phyloP scores from a whole-genome alignment of 2,329 filamentous ascomycete genomes.

The Chrysoporthe cubensis region DNA sequence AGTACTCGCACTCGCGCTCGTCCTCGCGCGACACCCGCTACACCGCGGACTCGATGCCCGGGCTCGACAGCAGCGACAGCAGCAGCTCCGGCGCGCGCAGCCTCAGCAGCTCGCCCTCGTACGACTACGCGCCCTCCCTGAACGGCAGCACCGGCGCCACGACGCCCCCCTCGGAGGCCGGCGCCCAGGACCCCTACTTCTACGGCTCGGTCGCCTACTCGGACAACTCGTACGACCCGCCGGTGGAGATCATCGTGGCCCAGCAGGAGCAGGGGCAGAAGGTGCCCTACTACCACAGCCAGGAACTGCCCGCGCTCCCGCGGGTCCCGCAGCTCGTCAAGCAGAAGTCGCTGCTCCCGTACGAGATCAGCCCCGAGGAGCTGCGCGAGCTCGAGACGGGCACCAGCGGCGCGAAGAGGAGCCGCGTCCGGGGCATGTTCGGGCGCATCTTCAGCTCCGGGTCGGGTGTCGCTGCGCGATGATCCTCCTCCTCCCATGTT shows the following conservation, averaged over 20 bases:
- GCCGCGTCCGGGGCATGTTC: slow-evolving; percentile 52
- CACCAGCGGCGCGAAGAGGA: slow-evolving; percentile 50
- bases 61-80: slow-evolving; percentile 39
- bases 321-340: slow-evolving; percentile 28
- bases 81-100: slow-evolving; percentile 43
- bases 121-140: slow-evolving; percentile 40
- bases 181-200: slow-evolving; percentile 49
- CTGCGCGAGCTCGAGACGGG: slow-evolving; percentile 54
- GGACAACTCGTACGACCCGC: slow-evolving; percentile 52
- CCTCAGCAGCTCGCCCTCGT: slow-evolving; percentile 54
- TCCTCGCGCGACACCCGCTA: slow-evolving; percentile 21
- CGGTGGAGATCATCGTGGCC: slow-evolving; percentile 50
- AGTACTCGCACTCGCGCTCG: slow-evolving; percentile 43
- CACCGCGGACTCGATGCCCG: slow-evolving; percentile 39
- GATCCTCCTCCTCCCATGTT: background rate
- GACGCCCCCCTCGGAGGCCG: slow-evolving; percentile 52
- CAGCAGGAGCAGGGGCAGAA: slow-evolving; percentile 43
- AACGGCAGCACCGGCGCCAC: slow-evolving; percentile 46
- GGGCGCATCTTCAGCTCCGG: slow-evolving; percentile 55
- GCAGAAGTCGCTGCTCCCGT: slow-evolving; percentile 48
- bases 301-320: slow-evolving; percentile 32
- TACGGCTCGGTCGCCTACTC: slow-evolving; percentile 36
- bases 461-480: slow-evolving; percentile 44
- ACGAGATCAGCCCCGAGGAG: slow-evolving; percentile 59
- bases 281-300: slow-evolving; percentile 33